Evolutionary conservation across 345 rosid genomes (phyloP), one percentile per base, ranked within the genome.

Genomic region (Lepidium didymum): DNA sequence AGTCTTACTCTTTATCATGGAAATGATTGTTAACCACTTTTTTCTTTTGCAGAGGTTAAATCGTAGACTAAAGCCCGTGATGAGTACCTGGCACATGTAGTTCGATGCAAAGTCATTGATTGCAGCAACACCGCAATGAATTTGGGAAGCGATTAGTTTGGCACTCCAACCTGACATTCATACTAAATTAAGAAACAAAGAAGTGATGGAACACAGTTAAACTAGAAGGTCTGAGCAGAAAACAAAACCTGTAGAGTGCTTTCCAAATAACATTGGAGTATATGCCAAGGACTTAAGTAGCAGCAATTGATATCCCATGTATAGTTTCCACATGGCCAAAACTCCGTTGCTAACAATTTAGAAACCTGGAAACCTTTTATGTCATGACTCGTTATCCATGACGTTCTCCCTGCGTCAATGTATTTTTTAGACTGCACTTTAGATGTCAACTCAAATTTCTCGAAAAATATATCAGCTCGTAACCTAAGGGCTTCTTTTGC

Each of bases 31-130:
- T n/a, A 3, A 11, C 43, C 34, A 41, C 6, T 23, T 16, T n/a
- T n/a, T n/a, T n/a, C n/a, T 3, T 35, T 16, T 41, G n/a, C n/a
- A 31, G 8, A 34, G 42, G 62, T 53, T 6, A 41, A 19, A 43
- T 37, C 40, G 15, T 43, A 37, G 14, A 56, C 44, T 37, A 64
- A 27, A 46, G 70, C 18, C 7, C 43, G 36, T 25, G 57, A 52
- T 25, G 63, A 65, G 66, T 76, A 86, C 99, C 99, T 94, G 99
- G 68, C 96, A 94, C 97, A 91, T 91, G 73, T 89, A 94, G 54
- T 34, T 82, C 50, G 96, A 81, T 23, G 93, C 99, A 64, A 94
- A 94, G 82, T 91, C 99, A 81, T 91, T 94, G 56, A 94, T 72
- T 58, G 96, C 99, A 70, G 93, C 96, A 70, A 86, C 85, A 23